phyloP scores from a whole-genome alignment of 1,284 basidiomycete genomes.

The Porogramme epimiltina region DNA sequence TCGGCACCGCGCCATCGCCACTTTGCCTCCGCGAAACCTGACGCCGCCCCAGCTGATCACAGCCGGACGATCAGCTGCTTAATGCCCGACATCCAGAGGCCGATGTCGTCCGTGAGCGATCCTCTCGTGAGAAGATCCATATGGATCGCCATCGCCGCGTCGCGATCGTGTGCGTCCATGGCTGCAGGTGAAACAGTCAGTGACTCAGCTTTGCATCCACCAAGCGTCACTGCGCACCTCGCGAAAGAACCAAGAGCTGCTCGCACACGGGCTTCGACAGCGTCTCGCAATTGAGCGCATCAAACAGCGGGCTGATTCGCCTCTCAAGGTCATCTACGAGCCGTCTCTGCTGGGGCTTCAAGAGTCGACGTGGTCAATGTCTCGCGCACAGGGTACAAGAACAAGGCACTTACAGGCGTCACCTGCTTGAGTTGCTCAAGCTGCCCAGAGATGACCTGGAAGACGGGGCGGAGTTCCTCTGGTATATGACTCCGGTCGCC shows the following conservation, averaged over 20 bases:
- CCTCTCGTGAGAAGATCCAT: slow-evolving; percentile 78
- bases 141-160: slow-evolving; percentile 74
- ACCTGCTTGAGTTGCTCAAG: slow-evolving; percentile 69
- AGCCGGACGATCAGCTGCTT: slow-evolving; percentile 80
- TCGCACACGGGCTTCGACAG: slow-evolving; percentile 73
- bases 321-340: slow-evolving; percentile 89
- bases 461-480: slow-evolving; percentile 67
- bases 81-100: slow-evolving; percentile 84
- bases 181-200: slow-evolving; percentile 52
- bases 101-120: slow-evolving; percentile 80
- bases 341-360: slow-evolving; percentile 79
- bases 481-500: slow-evolving; percentile 94
- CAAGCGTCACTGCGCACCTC: slow-evolving; percentile 53
- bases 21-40: too few species aligned
- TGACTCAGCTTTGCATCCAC: slow-evolving; percentile 6
- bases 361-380: slow-evolving; percentile 16
- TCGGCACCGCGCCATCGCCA: not conserved
- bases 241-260: slow-evolving; percentile 65
- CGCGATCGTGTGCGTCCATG: slow-evolving; percentile 72
- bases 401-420: slow-evolving; percentile 57
- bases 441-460: slow-evolving; percentile 64
- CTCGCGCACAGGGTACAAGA: not conserved
- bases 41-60: too few species aligned
- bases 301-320: slow-evolving; percentile 85
- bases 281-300: slow-evolving; percentile 90